Base-by-base conservation (phyloP, 305 asterid genomes). In the Rubia tinctorum region DNA sequence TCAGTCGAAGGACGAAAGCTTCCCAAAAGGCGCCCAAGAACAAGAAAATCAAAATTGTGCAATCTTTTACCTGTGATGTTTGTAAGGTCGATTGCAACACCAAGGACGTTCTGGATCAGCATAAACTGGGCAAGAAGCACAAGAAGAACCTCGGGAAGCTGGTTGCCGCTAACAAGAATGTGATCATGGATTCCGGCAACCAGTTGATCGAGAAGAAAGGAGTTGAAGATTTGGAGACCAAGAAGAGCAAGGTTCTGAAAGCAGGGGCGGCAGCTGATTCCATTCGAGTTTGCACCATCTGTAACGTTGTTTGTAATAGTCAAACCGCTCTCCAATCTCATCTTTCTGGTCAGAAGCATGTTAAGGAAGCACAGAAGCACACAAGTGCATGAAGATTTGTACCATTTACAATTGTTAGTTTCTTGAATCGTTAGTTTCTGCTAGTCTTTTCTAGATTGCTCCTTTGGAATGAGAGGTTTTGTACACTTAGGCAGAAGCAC, bases 251-350 rank as follows among this genome's bases (percentile, higher is more conserved):
- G 75, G 81, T 93, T 7, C 20, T 93, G 89, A 86, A 83, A 73
- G 89, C 87, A 71, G 98, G 98, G 66, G 93, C 95, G 11, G 85
- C 89, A 22, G 86, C 83, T 71, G 68, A 72, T 10, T 78, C 84
- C 14, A 89, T 93, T 45, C 88, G 86, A 0, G 58, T 73, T 12
- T 91, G 98, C 78, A 61, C 42, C n/a, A 60, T 82, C 18, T 93
- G 97, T 63, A 88, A 91, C 20, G 93, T 91, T 82, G 91, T 91
- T 51, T 93, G 98, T 90, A 91, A 88, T 71, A 89, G 97, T 44
- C 87, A 83, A 64, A 85, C 85, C 0, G 96, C 89, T 60, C 86
- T 78, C 75, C 82, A 47, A n/a, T 66, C 17, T 71, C 97, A 93
- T 82, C 84, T 93, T n/a, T 85, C 89, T 7, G 98, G 95, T 67